Evolutionary conservation across 176 grass and related monocot species (phyloP).

Genomic region (Oryza australiensis): DNA sequence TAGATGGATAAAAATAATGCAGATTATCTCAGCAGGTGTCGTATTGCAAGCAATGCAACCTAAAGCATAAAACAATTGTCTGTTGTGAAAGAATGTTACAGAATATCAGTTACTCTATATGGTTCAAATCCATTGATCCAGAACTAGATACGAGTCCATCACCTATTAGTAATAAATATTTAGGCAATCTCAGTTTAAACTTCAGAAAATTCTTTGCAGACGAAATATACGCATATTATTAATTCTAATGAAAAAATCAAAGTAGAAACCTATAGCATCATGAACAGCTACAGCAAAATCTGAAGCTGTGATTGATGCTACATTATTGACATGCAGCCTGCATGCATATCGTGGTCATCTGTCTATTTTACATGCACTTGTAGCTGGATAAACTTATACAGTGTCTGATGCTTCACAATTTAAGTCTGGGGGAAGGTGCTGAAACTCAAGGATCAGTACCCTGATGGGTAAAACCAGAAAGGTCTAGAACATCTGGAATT

Average conservation of each 20-base stretch:
- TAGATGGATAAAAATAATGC: not conserved
- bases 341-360: constrained; percentile 11
- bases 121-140: not conserved
- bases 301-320: not conserved
- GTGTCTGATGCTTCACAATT: not conserved
- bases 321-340: not conserved
- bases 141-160: not conserved
- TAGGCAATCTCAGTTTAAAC: not conserved
- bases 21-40: not conserved
- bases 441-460: not conserved
- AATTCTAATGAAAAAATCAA: not conserved
- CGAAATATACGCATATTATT: not conserved
- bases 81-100: not conserved
- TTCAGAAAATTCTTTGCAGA: not conserved
- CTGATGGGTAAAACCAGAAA: constrained; percentile 12
- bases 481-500: constrained; percentile 1
- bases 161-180: not conserved
- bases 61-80: not conserved
- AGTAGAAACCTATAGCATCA: not conserved
- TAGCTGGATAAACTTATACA: not conserved
- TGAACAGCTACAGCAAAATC: not conserved
- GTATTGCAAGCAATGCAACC: not conserved
- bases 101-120: not conserved
- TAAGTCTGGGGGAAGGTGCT: not conserved
- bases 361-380: constrained; percentile 6